Conservation (phyloP, 2,329 filamentous ascomycete genomes). For the Mollisia scopiformis region DNA sequence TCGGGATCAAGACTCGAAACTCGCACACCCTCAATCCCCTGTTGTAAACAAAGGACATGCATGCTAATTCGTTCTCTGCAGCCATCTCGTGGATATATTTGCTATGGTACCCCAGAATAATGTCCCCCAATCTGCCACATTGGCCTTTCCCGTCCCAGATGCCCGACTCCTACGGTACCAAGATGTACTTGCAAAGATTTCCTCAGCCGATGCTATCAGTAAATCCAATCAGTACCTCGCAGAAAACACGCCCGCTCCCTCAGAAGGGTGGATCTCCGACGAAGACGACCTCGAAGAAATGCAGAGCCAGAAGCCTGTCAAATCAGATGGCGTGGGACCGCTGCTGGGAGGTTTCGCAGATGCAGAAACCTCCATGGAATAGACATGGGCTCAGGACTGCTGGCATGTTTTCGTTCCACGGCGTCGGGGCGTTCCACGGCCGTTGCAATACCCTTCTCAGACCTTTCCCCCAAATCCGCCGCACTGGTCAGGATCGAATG, state of each 20-base stretch:
- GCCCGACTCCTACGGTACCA: constrained; percentile 61
- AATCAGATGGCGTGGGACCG: constrained; percentile 38
- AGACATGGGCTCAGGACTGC: constrained; percentile 27
- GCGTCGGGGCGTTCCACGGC: constrained; percentile 33
- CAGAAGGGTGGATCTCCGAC: constrained; percentile 49
- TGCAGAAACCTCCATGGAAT: constrained; percentile 35
- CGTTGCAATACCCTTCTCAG: constrained; percentile 34
- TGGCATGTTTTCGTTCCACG: constrained; percentile 31
- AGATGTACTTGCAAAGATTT: constrained; percentile 62
- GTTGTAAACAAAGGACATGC: constrained; percentile 5
- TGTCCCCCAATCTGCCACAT: constrained; percentile 37
- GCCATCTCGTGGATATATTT: constrained; percentile 70
- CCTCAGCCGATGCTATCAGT: constrained; percentile 48
- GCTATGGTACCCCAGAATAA: constrained; percentile 57
- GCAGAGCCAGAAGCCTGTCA: constrained; percentile 33
- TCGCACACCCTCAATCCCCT: constrained; percentile 10
- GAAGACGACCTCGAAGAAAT: constrained; percentile 36
- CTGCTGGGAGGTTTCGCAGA: constrained; percentile 39
- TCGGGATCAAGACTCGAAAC: constrained; percentile 14
- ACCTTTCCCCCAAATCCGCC: constrained; percentile 26
- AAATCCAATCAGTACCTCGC: constrained; percentile 33
- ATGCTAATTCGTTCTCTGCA: constrained; percentile 37
- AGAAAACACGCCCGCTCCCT: constrained; percentile 28
- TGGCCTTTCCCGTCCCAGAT: constrained; percentile 55
- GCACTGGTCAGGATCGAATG: constrained; percentile 28